These are phyloP conservation scores for Cercophora samala DNA, from an alignment of 495 filamentous ascomycete genomes.

Conservation along the genomic window DNA sequence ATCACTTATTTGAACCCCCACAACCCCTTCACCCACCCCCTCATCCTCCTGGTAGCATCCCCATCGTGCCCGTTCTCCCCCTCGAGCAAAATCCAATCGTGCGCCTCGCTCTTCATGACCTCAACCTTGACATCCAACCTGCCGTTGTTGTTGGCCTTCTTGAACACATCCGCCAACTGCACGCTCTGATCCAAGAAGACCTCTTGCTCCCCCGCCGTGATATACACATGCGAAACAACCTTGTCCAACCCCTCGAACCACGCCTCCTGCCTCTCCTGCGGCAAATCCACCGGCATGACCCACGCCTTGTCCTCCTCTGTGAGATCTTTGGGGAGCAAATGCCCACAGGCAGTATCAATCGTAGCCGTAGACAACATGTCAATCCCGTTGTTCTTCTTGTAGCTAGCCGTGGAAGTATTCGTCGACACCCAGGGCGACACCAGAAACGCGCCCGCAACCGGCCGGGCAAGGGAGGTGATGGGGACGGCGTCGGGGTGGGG, in stretches of 20 bases:
- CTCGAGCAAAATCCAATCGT: slow-evolving; percentile 31
- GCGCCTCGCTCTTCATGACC: slow-evolving; percentile 20
- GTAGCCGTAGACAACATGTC: slow-evolving; percentile 30
- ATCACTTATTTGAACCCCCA: slow-evolving; percentile 3
- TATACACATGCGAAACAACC: slow-evolving; percentile 20
- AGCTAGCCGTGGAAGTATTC: slow-evolving; percentile 10
- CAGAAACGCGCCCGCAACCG: slow-evolving; percentile 29
- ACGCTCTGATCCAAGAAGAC: slow-evolving; percentile 25
- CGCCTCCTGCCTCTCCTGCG: slow-evolving; percentile 15
- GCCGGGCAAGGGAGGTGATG: slow-evolving; percentile 19
- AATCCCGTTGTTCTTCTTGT: slow-evolving; percentile 21
- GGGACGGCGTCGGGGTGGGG: slow-evolving; percentile 22
- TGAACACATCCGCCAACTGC: slow-evolving; percentile 17
- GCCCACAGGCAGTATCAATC: neutral
- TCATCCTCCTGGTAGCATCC: slow-evolving; percentile 26
- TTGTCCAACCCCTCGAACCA: slow-evolving; percentile 28
- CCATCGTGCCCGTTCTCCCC: slow-evolving; percentile 18
- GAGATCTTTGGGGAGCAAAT: neutral
- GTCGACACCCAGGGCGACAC: slow-evolving; percentile 31
- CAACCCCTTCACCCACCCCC: slow-evolving; percentile 20
- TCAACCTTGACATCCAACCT: slow-evolving; percentile 20
- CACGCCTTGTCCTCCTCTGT: slow-evolving; percentile 15
- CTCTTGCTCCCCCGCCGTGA: slow-evolving; percentile 29
- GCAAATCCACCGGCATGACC: slow-evolving; percentile 26
- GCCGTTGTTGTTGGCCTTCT: slow-evolving; percentile 11